Base-by-base conservation (phyloP, 163 green algal species). In the Scenedesmus sp. region DNA sequence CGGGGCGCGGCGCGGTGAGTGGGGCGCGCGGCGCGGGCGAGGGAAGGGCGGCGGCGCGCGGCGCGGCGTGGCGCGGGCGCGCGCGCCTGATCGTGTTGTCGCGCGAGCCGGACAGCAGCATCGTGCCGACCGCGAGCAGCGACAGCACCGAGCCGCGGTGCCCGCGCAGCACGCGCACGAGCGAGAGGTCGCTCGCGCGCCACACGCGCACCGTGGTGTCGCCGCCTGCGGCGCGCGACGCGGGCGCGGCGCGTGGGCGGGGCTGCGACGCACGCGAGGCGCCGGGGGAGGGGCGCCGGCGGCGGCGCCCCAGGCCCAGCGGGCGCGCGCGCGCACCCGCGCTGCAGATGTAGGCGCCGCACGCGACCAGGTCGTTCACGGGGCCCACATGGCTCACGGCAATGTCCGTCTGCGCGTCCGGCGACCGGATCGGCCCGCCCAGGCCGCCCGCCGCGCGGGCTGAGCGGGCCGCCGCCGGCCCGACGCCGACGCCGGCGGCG, bases 121-220 rank as follows among this genome's bases (percentile, higher is more conserved):
- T 75, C 56, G 85, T 87, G 20, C 87, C 89, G 2, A 90, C 56
- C 13, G 80, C 82, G 39, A 91, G 85, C 63, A 97, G 87, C 56
- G 88, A 91, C 70, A 97, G 85, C 39, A 98, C 88, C 70, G 82
- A 91, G 50, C 95, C 94, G 44, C 93, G 85, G 87, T 98, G 95
- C 4, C 94, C 95, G 4, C 91, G 80, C 78, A 98, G 84, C 75
- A 92, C 88, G 13, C 81, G 80, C 58, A 93, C 83, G 48, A 89
- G 85, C 56, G 83, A 50, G 48, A 97, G 87, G 36, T 80, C 85
- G 28, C 47, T 79, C 5, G 76, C 70, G 15, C 78, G 34, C 95
- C 95, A 98, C 50, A 98, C 90, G 22, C 91, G 85, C 47, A 97
- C 90, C 54, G 89, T 92, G 34, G 84, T 77, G 84, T 96, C 92